Percentiles rank a stretch among this genome's conserved stretches.
Conservation (phyloP, 108 stramenopile species). For the Nitzschia sp. region DNA sequence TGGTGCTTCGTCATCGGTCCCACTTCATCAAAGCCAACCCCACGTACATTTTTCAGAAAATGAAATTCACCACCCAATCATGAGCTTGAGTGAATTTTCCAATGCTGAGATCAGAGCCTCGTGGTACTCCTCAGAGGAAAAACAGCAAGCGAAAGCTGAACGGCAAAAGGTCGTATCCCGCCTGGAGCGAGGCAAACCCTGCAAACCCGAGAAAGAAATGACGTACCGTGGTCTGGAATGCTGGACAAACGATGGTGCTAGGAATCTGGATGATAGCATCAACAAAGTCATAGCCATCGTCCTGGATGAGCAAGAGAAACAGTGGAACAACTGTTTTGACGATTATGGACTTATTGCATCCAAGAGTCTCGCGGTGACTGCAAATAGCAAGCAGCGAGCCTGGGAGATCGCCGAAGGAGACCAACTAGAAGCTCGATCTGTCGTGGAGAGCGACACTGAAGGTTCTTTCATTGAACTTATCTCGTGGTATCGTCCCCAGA, state of each 20-base stretch:
- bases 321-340: neutral
- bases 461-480: neutral
- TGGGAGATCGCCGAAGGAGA: neutral
- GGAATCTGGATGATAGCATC: neutral
- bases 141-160: neutral
- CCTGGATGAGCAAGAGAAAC: neutral
- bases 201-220: slow-evolving; percentile 1
- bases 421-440: neutral
- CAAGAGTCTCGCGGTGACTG: neutral
- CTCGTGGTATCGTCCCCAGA: neutral
- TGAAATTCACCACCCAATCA: neutral
- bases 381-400: neutral
- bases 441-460: neutral
- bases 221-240: slow-evolving; percentile 6
- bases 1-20: too few species aligned
- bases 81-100: neutral
- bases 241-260: neutral
- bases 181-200: slow-evolving; percentile 5
- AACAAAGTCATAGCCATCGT: neutral
- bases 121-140: neutral
- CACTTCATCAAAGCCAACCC: neutral
- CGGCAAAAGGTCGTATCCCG: neutral
- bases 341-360: neutral
- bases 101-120: neutral
- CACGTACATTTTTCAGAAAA: neutral